Percentiles rank a stretch among this genome's conserved stretches.
These are phyloP conservation scores for Bertia moriformis DNA, from an alignment of 2,329 filamentous ascomycete genomes.

Conservation along the genomic window DNA sequence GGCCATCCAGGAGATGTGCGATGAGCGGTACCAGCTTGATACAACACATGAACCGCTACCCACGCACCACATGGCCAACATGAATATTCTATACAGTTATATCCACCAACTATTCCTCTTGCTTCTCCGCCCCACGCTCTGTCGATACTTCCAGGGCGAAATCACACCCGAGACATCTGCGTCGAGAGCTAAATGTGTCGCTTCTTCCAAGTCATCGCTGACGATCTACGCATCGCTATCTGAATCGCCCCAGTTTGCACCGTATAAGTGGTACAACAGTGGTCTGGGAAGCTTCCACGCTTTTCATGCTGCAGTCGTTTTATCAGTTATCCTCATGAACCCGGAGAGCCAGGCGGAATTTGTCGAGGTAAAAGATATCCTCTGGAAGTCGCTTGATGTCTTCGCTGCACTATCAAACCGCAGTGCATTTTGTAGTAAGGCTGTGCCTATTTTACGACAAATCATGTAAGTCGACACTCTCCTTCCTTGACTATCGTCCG, in stretches of 20 bases:
- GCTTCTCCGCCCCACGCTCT: slow-evolving; percentile 17
- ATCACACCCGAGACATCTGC: slow-evolving; percentile 13
- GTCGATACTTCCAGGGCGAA: slow-evolving; percentile 15
- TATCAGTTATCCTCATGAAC: slow-evolving; percentile 12
- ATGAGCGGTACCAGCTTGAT: slow-evolving; percentile 13
- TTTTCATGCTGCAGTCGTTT: slow-evolving; percentile 19
- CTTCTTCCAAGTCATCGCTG: slow-evolving; percentile 8
- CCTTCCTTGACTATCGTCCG: neutral
- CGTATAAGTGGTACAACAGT: slow-evolving; percentile 22
- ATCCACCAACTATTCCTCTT: slow-evolving; percentile 20
- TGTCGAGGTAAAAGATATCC: slow-evolving; percentile 11
- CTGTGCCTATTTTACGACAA: neutral
- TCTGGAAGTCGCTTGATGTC: slow-evolving; percentile 13
- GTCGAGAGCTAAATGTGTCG: slow-evolving; percentile 13
- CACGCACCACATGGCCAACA: slow-evolving; percentile 17
- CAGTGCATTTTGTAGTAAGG: neutral
- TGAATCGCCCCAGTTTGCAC: slow-evolving; percentile 13
- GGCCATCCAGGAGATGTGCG: slow-evolving; percentile 13
- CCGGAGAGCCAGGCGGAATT: slow-evolving; percentile 13
- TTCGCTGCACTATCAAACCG: slow-evolving; percentile 8
- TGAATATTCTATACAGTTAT: slow-evolving; percentile 22
- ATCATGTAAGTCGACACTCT: neutral
- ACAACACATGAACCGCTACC: slow-evolving; percentile 3
- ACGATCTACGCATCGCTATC: slow-evolving; percentile 15
- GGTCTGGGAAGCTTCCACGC: slow-evolving; percentile 22